A percentile compares a stretch with the other conserved stretches of the same genome.
Evolutionary conservation across 305 asterid species (phyloP).

Genomic region (Solanum aculeatissimum): DNA sequence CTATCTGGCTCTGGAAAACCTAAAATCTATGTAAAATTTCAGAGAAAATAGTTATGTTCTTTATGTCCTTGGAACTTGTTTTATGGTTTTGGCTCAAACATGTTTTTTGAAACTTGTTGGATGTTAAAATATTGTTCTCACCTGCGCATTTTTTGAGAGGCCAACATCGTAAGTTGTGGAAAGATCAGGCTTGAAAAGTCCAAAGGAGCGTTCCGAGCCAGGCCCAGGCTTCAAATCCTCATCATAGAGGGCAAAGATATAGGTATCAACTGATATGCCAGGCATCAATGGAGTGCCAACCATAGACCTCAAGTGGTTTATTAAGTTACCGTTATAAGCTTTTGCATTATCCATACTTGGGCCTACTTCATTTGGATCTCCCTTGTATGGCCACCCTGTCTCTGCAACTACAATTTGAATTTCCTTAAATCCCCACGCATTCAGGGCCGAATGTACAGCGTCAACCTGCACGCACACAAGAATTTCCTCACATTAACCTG

Average conservation of each 20-base stretch:
- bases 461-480: constrained; percentile 45
- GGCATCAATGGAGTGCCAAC: constrained; percentile 98
- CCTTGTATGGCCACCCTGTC: constrained; percentile 99
- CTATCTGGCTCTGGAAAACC: not conserved
- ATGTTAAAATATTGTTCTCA: constrained; percentile 4
- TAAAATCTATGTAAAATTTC: not conserved
- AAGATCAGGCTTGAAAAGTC: constrained; percentile 74
- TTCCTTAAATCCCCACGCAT: constrained; percentile 63
- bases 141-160: constrained; percentile 60
- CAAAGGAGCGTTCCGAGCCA: constrained; percentile 70
- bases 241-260: constrained; percentile 83
- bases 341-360: constrained; percentile 67
- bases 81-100: not conserved
- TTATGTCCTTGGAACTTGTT: not conserved
- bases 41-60: not conserved
- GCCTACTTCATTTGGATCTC: constrained; percentile 79
- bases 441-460: constrained; percentile 78
- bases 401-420: constrained; percentile 91
- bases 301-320: constrained; percentile 70
- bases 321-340: constrained; percentile 82
- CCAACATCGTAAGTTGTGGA: constrained; percentile 50
- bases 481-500: not conserved
- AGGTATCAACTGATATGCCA: constrained; percentile 85
- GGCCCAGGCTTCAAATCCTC: constrained; percentile 94
- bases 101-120: not conserved